Evolutionary conservation across 2,329 filamentous ascomycete species (phyloP).

Genomic region (Alternaria arborescens): DNA sequence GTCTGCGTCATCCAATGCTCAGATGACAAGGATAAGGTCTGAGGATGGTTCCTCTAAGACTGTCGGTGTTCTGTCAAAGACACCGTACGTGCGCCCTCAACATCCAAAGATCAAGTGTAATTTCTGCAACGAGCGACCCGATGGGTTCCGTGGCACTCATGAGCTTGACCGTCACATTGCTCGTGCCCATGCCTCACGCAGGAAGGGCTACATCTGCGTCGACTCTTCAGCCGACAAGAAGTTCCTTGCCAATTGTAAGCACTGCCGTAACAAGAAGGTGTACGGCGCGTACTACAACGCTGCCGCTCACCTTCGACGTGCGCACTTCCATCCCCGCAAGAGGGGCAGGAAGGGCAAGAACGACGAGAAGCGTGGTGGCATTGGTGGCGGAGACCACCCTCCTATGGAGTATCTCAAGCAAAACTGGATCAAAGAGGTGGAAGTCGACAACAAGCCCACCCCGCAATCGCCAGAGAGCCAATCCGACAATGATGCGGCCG

Average conservation of each 20-base stretch:
- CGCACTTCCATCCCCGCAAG: constrained; percentile 81
- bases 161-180: constrained; percentile 67
- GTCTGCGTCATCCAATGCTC: constrained; percentile 51
- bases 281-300: constrained; percentile 97
- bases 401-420: constrained; percentile 68
- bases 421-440: constrained; percentile 66
- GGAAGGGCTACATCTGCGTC: constrained; percentile 70
- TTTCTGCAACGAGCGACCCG: constrained; percentile 74
- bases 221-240: constrained; percentile 66
- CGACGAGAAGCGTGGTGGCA: constrained; percentile 67
- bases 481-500: constrained; percentile 32
- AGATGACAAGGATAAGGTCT: constrained; percentile 62
- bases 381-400: constrained; percentile 68
- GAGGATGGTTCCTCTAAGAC: constrained; percentile 64
- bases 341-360: constrained; percentile 65
- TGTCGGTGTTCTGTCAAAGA: constrained; percentile 61
- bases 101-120: constrained; percentile 76
- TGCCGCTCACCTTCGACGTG: constrained; percentile 85
- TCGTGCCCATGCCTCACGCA: constrained; percentile 69
- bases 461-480: constrained; percentile 33
- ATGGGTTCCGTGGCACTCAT: constrained; percentile 86
- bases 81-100: constrained; percentile 69
- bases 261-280: constrained; percentile 77
- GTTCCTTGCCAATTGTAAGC: constrained; percentile 83
- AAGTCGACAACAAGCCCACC: constrained; percentile 50